Evolutionary conservation across 306 rosid species (phyloP).

Genomic region (Arachis hypogaea): DNA sequence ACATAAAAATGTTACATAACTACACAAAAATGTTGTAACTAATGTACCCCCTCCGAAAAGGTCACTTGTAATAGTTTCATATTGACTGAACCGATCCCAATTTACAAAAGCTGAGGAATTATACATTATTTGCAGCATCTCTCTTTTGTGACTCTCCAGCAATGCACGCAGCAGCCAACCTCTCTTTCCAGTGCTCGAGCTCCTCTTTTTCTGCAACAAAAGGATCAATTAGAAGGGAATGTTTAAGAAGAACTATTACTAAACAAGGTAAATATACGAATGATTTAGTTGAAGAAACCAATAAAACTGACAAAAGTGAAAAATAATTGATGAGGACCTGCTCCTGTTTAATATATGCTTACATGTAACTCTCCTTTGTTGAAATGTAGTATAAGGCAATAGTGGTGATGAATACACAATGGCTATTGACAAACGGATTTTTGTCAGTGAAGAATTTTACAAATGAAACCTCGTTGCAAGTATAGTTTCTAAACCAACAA

Average conservation of each 20-base stretch:
- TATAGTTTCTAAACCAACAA: too few relatives aligned
- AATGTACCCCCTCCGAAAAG: too few relatives aligned
- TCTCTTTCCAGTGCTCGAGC: constrained; percentile 87
- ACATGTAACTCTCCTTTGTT: constrained; percentile 77
- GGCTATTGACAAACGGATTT: too few relatives aligned
- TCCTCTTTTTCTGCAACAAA: constrained; percentile 76
- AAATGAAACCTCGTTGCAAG: too few relatives aligned
- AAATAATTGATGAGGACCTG: background rate
- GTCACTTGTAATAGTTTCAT: constrained; percentile 10
- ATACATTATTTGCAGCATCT: constrained; percentile 67
- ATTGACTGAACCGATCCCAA: constrained; percentile 23
- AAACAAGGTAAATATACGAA: background rate
- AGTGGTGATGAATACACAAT: constrained; percentile 73
- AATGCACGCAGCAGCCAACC: constrained; percentile 54
- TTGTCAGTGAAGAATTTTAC: too few relatives aligned
- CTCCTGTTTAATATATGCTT: constrained; percentile 45
- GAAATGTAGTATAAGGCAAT: constrained; percentile 34
- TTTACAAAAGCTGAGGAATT: constrained; percentile 40
- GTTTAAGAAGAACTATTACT: background rate
- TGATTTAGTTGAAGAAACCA: too few relatives aligned
- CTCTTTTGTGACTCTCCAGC: background rate
- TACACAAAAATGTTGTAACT: too few relatives aligned
- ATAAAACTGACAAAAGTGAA: constrained; percentile 9
- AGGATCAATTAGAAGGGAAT: constrained; percentile 5
- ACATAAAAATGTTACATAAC: too few relatives aligned